Evolutionary conservation across 257 asterid species (phyloP).

Genomic region (Fraxinus anomala): DNA sequence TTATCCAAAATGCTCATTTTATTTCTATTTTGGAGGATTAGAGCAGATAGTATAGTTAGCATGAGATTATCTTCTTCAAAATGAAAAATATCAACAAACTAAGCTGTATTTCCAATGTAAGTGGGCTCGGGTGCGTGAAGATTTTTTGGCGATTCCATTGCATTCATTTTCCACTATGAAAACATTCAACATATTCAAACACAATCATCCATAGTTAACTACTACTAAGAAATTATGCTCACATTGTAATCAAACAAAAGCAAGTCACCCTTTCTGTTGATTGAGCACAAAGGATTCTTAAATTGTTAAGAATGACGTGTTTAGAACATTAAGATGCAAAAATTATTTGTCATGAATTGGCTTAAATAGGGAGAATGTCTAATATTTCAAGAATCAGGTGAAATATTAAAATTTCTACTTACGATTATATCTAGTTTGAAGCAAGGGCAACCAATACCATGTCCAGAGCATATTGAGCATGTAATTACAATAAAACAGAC

Average conservation of each 20-base stretch:
- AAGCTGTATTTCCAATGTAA: neutral
- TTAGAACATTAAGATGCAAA: neutral
- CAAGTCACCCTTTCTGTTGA: neutral
- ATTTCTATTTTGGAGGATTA: neutral
- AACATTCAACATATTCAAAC: neutral
- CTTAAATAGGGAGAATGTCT: neutral
- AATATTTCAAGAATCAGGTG: too few relatives aligned
- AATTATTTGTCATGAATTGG: neutral
- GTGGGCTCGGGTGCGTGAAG: neutral
- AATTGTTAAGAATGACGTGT: too few relatives aligned
- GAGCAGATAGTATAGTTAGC: neutral
- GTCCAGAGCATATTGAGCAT: conserved; percentile 5
- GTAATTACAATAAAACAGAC: neutral
- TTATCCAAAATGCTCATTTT: neutral
- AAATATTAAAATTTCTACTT: neutral
- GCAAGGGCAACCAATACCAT: neutral
- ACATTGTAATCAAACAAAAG: too few relatives aligned
- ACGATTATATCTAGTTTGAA: conserved; percentile 2
- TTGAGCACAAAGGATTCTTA: neutral
- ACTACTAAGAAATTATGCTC: neutral
- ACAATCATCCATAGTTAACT: neutral
- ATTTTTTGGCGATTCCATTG: neutral
- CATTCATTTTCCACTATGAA: neutral
- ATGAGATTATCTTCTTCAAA: neutral
- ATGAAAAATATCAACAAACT: neutral